Evolutionary conservation across 305 asterid species (phyloP).

Genomic region (Caryopteris hybrid): DNA sequence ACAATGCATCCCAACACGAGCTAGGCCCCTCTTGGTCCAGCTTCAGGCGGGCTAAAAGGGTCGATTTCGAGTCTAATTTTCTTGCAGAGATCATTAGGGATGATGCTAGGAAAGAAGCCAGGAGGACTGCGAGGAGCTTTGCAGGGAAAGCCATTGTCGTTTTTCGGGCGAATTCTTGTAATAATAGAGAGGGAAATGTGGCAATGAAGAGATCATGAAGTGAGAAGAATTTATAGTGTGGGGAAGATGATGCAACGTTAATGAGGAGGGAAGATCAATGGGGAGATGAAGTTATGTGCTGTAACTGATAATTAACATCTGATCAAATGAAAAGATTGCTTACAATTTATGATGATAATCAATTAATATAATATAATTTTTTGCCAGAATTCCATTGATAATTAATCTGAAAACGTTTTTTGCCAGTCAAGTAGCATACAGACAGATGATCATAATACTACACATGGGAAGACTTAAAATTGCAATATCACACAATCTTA

Average conservation of each 20-base stretch:
- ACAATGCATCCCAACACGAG: slow-evolving; percentile 60
- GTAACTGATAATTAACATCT: not conserved
- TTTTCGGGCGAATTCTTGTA: not conserved
- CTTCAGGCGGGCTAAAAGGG: slow-evolving; percentile 29
- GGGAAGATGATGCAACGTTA: not conserved
- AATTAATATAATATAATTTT: too few species aligned
- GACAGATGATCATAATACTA: too few species aligned
- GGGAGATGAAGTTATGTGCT: not conserved
- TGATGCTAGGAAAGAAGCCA: slow-evolving; percentile 20
- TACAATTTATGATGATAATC: too few species aligned
- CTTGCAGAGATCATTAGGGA: slow-evolving; percentile 15
- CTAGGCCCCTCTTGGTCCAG: slow-evolving; percentile 31
- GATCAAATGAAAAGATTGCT: too few species aligned
- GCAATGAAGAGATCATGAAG: not conserved
- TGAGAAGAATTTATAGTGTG: slow-evolving; percentile 18
- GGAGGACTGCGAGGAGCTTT: slow-evolving; percentile 10
- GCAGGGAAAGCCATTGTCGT: slow-evolving; percentile 29
- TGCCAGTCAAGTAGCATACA: too few species aligned
- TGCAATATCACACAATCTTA: too few species aligned
- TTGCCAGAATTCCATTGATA: too few species aligned
- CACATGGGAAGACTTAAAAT: too few species aligned
- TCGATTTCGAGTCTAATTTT: slow-evolving; percentile 17
- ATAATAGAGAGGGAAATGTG: too few species aligned
- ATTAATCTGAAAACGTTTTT: too few species aligned
- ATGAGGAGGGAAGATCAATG: slow-evolving; percentile 1